Conservation (phyloP, 371 early-diverging fungal genomes). For the Mortierella sp. region DNA sequence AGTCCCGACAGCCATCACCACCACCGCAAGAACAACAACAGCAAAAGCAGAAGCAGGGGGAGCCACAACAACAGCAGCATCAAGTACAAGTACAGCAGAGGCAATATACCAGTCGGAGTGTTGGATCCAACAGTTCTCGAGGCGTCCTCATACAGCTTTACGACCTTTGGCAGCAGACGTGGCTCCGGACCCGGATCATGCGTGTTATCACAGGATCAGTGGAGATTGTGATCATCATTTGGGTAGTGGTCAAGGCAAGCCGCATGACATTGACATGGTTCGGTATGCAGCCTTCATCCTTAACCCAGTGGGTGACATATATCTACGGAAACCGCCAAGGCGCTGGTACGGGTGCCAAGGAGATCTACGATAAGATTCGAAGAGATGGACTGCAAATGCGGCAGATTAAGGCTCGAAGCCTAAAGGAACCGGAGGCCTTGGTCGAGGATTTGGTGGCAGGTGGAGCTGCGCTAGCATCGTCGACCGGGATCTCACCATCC, state of each 20-base stretch:
- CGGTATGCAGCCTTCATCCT: slow-evolving; percentile 18
- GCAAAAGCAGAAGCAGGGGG: neutral
- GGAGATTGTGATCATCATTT: slow-evolving; percentile 25
- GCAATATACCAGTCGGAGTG: slow-evolving; percentile 28
- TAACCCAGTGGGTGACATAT: slow-evolving; percentile 23
- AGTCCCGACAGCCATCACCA: too few species aligned
- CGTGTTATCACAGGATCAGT: slow-evolving; percentile 36
- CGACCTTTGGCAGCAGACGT: slow-evolving; percentile 43
- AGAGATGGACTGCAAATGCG: slow-evolving; percentile 18
- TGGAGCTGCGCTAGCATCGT: slow-evolving; percentile 19
- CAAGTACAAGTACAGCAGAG: too few species aligned
- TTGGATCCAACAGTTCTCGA: slow-evolving; percentile 31
- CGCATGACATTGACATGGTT: slow-evolving; percentile 20
- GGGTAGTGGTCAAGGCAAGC: slow-evolving; percentile 33
- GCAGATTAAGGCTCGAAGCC: slow-evolving; percentile 20
- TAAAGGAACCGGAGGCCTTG: slow-evolving; percentile 24
- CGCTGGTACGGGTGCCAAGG: slow-evolving; percentile 29
- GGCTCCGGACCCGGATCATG: slow-evolving; percentile 42
- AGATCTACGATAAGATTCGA: slow-evolving; percentile 36
- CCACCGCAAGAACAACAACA: slow-evolving; percentile 10
- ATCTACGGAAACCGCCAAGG: slow-evolving; percentile 34
- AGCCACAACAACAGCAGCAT: too few species aligned
- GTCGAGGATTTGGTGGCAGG: slow-evolving; percentile 28
- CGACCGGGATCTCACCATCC: slow-evolving; percentile 26
- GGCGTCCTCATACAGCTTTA: slow-evolving; percentile 40